Evolutionary conservation across 2,329 filamentous ascomycete genomes (phyloP).

Genomic region (Xylaria sp.): DNA sequence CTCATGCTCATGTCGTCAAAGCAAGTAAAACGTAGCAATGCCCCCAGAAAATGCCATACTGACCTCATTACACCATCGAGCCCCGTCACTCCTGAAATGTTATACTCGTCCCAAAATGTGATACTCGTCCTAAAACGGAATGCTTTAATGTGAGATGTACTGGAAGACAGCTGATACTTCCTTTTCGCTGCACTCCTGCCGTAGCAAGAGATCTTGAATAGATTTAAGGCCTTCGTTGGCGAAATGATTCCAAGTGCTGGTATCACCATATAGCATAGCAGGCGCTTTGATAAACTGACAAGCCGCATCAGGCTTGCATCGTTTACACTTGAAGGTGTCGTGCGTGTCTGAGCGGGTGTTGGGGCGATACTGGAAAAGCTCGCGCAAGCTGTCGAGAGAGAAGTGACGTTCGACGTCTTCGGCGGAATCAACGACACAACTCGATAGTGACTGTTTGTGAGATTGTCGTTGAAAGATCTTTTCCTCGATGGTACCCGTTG

Average conservation of each 20-base stretch:
- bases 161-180: slow-evolving; percentile 97
- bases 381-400: slow-evolving; percentile 86
- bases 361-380: slow-evolving; percentile 91
- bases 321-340: slow-evolving; percentile 98
- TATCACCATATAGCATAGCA: slow-evolving; percentile 96
- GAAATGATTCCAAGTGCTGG: slow-evolving; percentile 99
- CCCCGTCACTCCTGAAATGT: background rate
- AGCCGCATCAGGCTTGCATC: slow-evolving; percentile 85
- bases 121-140: slow-evolving; percentile 2
- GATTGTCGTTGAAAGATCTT: slow-evolving; percentile 99
- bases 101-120: background rate
- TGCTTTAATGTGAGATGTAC: slow-evolving; percentile 87
- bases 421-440: slow-evolving; percentile 93
- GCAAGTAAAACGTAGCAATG: slow-evolving; percentile 20
- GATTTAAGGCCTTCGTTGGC: slow-evolving; percentile 79
- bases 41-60: slow-evolving; percentile 4
- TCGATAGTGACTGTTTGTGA: slow-evolving; percentile 96
- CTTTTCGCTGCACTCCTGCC: slow-evolving; percentile 82
- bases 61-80: slow-evolving; percentile 2
- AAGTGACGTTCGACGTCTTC: slow-evolving; percentile 99
- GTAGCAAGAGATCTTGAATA: slow-evolving; percentile 90
- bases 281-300: slow-evolving; percentile 87
- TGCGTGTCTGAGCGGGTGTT: slow-evolving; percentile 93
- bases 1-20: slow-evolving; percentile 19
- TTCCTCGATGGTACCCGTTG: slow-evolving; percentile 96